Conservation (phyloP, 2,329 filamentous ascomycete genomes). For the Daldinia sp. region DNA sequence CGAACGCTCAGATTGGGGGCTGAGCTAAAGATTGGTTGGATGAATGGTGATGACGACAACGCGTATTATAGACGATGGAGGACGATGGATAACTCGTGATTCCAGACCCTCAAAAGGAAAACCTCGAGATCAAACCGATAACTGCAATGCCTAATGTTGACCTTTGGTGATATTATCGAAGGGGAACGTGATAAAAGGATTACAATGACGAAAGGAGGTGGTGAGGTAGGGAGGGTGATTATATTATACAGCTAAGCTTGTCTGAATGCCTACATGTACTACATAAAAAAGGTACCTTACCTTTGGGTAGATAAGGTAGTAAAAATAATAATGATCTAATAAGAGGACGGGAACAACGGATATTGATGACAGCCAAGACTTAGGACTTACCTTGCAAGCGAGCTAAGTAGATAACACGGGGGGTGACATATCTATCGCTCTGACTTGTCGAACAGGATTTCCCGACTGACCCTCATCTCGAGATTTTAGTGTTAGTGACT, state of each 20-base stretch:
- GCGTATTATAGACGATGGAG: constrained; percentile 20
- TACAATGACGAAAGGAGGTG: constrained; percentile 4
- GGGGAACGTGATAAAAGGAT: constrained; percentile 19
- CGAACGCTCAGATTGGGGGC: constrained; percentile 19
- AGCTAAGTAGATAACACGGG: constrained; percentile 33
- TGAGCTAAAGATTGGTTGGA: constrained; percentile 14
- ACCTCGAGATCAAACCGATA: constrained; percentile 9
- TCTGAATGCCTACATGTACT: constrained; percentile 20
- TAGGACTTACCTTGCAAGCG: constrained; percentile 35
- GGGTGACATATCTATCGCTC: constrained; percentile 31
- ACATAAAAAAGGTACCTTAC: background rate
- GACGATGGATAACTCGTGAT: constrained; percentile 2
- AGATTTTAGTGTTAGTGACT: background rate
- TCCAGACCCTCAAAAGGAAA: no score
- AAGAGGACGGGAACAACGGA: constrained; percentile 36
- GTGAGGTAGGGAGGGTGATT: constrained; percentile 19
- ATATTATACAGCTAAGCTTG: constrained; percentile 28
- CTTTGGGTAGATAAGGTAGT: background rate
- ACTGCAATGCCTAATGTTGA: background rate
- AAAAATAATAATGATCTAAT: constrained; percentile 8
- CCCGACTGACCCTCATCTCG: constrained; percentile 29
- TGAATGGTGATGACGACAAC: constrained; percentile 19
- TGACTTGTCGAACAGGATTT: constrained; percentile 38
- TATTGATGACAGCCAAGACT: constrained; percentile 43
- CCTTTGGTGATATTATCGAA: constrained; percentile 19